Evolutionary conservation across 805 yeast species (phyloP).

Genomic region (Soucietia sequanensis): DNA sequence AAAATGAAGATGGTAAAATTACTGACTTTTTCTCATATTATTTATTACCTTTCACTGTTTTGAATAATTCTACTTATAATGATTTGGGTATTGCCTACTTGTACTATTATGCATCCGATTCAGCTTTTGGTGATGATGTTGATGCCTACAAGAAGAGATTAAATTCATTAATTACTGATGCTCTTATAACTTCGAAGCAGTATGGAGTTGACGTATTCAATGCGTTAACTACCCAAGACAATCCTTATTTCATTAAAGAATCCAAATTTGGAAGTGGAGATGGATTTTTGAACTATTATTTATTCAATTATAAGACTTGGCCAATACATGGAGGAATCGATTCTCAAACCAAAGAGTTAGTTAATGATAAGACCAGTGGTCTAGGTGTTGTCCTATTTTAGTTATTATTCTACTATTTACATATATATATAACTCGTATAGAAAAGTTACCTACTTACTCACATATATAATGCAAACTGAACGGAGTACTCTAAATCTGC

Average conservation of each 20-base stretch:
- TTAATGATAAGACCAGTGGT: slow-evolving; percentile 63
- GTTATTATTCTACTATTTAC: too few species aligned
- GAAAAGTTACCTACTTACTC: background rate
- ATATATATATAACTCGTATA: too few species aligned
- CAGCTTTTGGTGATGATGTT: slow-evolving; percentile 45
- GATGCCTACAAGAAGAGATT: slow-evolving; percentile 57
- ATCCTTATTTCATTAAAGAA: slow-evolving; percentile 74
- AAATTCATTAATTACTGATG: slow-evolving; percentile 62
- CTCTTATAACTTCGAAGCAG: slow-evolving; percentile 69
- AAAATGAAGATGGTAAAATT: slow-evolving; percentile 57
- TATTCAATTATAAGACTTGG: slow-evolving; percentile 85
- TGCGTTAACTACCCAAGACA: slow-evolving; percentile 89
- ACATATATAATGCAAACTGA: background rate
- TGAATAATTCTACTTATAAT: slow-evolving; percentile 60
- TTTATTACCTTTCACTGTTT: slow-evolving; percentile 81
- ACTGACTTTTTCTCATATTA: slow-evolving; percentile 92
- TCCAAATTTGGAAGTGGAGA: slow-evolving; percentile 92
- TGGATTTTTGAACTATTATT: slow-evolving; percentile 84
- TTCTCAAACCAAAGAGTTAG: slow-evolving; percentile 49
- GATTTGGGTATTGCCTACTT: slow-evolving; percentile 83
- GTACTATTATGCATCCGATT: slow-evolving; percentile 83
- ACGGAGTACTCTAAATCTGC: background rate
- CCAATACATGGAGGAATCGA: slow-evolving; percentile 81
- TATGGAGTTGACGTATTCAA: slow-evolving; percentile 85
- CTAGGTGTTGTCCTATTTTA: slow-evolving; percentile 87